A percentile compares a stretch with the other conserved stretches of the same genome.
phyloP scores from a whole-genome alignment of 1,284 basidiomycete species.

The Ustilago crameri region DNA sequence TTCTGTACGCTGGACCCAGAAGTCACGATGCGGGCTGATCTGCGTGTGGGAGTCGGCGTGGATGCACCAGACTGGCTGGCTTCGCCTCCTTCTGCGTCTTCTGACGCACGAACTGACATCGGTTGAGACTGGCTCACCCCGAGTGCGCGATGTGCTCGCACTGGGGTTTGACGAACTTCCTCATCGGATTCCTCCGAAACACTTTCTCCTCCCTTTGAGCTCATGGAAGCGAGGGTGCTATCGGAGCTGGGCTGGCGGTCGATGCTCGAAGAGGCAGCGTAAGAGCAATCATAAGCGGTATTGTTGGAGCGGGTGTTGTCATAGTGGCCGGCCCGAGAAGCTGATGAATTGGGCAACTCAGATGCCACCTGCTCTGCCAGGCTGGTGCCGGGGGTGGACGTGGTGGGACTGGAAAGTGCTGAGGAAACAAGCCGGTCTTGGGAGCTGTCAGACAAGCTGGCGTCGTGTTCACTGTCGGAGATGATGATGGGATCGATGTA shows the following conservation, averaged over 20 bases:
- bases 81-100: slow-evolving; percentile 1
- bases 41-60: slow-evolving; percentile 28
- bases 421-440: neutral
- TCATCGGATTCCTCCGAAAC: slow-evolving; percentile 7
- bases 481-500: slow-evolving; percentile 20
- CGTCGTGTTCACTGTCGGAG: slow-evolving; percentile 21
- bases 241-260: slow-evolving; percentile 23
- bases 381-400: neutral
- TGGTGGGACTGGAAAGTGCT: neutral
- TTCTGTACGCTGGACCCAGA: slow-evolving; percentile 48
- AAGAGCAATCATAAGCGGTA: slow-evolving; percentile 21
- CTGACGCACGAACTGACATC: slow-evolving; percentile 6
- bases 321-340: slow-evolving; percentile 3
- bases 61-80: slow-evolving; percentile 11
- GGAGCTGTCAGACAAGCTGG: slow-evolving; percentile 4
- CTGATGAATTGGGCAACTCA: neutral
- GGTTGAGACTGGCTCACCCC: neutral
- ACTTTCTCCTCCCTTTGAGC: slow-evolving; percentile 31
- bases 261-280: slow-evolving; percentile 32
- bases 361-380: neutral
- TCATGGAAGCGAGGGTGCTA: slow-evolving; percentile 27
- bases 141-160: neutral
- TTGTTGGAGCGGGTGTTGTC: slow-evolving; percentile 10
- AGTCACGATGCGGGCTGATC: slow-evolving; percentile 39
- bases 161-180: neutral